Conservation (phyloP, 2,329 filamentous ascomycete species). For the Apiospora kogelbergensis region DNA sequence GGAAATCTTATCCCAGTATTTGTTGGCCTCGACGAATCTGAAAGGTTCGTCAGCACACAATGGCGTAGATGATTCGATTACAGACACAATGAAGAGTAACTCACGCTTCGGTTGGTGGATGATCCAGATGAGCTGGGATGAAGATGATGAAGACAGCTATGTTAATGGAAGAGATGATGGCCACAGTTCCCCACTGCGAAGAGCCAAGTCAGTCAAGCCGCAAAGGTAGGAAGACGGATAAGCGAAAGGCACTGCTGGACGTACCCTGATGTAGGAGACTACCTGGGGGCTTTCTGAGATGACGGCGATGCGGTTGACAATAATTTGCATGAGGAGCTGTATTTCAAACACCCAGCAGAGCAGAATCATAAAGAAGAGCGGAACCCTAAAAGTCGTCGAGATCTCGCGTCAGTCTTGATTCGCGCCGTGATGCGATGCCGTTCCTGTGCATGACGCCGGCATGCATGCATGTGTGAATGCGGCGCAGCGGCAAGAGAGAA, state of each 20-base stretch:
- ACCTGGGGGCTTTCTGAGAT: constrained; percentile 39
- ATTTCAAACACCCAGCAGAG: constrained; percentile 37
- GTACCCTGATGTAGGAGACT: constrained; percentile 32
- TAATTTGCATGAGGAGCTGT: constrained; percentile 51
- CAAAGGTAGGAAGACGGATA: too few species aligned
- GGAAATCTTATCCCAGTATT: constrained; percentile 49
- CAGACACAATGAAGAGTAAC: constrained; percentile 21
- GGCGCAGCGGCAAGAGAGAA: background rate
- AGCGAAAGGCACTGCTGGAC: background rate
- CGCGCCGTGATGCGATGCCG: background rate
- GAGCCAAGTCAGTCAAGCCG: background rate
- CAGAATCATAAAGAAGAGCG: constrained; percentile 11
- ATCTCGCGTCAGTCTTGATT: background rate
- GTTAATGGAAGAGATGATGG: constrained; percentile 45
- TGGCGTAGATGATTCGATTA: constrained; percentile 12
- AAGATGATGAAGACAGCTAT: constrained; percentile 51
- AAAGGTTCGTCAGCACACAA: background rate
- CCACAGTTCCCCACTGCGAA: constrained; percentile 34
- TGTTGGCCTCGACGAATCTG: constrained; percentile 41
- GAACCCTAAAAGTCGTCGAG: background rate
- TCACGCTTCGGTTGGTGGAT: background rate
- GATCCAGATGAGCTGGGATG: constrained; percentile 39
- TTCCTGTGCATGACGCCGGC: background rate
- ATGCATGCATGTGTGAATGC: background rate
- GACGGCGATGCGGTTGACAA: constrained; percentile 48